Evolutionary conservation across 75 land plant species (phyloP), one percentile per base, ranked within the genome.

Genomic region (Picea sitchensis): DNA sequence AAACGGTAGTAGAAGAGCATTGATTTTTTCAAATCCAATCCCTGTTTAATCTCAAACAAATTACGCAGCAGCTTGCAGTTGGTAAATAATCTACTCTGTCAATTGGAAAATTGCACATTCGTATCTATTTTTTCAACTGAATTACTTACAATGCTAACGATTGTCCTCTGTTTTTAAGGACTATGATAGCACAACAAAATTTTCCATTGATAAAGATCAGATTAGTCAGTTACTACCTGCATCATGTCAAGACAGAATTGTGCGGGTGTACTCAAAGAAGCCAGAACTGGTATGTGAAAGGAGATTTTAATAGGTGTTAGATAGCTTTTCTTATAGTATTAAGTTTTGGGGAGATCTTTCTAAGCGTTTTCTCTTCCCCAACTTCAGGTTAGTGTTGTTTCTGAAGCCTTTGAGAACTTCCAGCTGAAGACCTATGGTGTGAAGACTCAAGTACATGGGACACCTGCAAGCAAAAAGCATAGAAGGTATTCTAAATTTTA

Each of bases 191-290:
- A 64, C 80, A 13, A 84, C 84, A 38, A 97, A 91, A 62, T 91
- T 95, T 73, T 7, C 61, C 13, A 89, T 92, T 61, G 44, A 82
- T 59, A 86, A 90, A 73, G 89, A 90, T 41, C 88, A 81, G 14
- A 79, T 96, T 77, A 96, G 99, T 83, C 96, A 91, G 64, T 74
- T 96, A 81, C 81, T 94, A 73, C 95, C 99, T 8, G 87, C 82
- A 61, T 82, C 59, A 62, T 90, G 74, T 74, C 87, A 92, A 80
- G 98, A 97, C 81, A 88, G 80, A 76, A 95, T 97, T 47, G 98
- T 97, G 14, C 84, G 96, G 30, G 98, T 95, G 30, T 97, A 97
- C 83, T 78, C 99, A 3, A 95, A 93, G 80, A 95, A 93, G 75
- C 92, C 93, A 58, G 94, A 91, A 71, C 86, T 89, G 92, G 98